Percentiles rank a stretch among this genome's conserved stretches.
Conservation (phyloP, 208 protist species). For the Phytomonas sp. region DNA sequence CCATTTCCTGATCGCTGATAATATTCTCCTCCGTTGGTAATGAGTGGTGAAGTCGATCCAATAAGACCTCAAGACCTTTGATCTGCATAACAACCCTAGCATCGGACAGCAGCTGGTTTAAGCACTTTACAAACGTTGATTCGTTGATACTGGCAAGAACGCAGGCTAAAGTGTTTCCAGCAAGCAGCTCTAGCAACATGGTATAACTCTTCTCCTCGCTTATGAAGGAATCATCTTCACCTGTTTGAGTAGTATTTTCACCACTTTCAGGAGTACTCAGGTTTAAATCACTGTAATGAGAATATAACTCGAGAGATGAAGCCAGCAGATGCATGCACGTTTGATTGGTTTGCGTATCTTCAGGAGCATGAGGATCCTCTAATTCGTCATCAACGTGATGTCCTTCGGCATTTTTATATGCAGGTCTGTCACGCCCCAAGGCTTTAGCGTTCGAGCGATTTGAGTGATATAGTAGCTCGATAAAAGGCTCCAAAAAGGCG, state of each 20-base stretch:
- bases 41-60: constrained; percentile 84
- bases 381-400: constrained; percentile 19
- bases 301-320: constrained; percentile 61
- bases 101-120: constrained; percentile 63
- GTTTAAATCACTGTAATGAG: constrained; percentile 74
- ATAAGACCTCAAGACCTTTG: constrained; percentile 81
- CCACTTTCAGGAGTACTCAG: not conserved
- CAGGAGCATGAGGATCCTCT: constrained; percentile 5
- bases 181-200: constrained; percentile 78
- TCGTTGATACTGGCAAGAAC: constrained; percentile 88
- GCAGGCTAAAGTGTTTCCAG: constrained; percentile 85
- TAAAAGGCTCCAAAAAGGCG: constrained; percentile 68
- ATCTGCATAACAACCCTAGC: constrained; percentile 36
- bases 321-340: constrained; percentile 76
- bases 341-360: constrained; percentile 27
- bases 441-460: constrained; percentile 8
- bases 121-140: constrained; percentile 76
- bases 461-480: constrained; percentile 40
- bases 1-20: constrained; percentile 67
- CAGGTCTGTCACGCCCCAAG: not conserved
- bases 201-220: constrained; percentile 70
- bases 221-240: constrained; percentile 8
- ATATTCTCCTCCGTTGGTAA: constrained; percentile 80
- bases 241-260: constrained; percentile 1
- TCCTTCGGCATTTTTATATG: constrained; percentile 16